Evolutionary conservation across 2,329 filamentous ascomycete genomes (phyloP).

Genomic region (Colletotrichum magnum): DNA sequence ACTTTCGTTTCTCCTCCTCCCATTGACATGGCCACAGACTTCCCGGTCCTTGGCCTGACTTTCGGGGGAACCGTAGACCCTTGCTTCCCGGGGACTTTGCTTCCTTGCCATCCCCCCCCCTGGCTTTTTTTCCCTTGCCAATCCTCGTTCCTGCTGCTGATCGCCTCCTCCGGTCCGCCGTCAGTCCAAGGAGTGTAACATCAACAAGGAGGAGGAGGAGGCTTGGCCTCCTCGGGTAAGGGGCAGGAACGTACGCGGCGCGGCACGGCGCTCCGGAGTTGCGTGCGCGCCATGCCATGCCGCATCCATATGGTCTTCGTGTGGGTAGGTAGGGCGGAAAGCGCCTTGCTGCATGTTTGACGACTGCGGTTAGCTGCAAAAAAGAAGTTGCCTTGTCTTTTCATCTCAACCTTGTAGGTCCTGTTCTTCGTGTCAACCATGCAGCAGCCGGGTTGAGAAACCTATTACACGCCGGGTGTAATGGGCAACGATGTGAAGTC

Average conservation of each 20-base stretch:
- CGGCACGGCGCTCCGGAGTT: constrained; percentile 20
- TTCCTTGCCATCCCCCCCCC: constrained; percentile 1
- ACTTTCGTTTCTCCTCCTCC: background rate
- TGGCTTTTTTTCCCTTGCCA: background rate
- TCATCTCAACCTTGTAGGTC: background rate
- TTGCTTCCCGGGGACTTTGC: background rate
- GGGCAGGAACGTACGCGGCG: background rate
- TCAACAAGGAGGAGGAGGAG: background rate
- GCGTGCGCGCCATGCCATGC: constrained; percentile 18
- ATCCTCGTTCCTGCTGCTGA: constrained; percentile 18
- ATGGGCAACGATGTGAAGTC: background rate
- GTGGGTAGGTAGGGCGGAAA: background rate
- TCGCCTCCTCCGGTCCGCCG: background rate
- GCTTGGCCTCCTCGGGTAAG: background rate
- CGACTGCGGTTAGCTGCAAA: constrained; percentile 7
- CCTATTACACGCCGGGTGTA: background rate
- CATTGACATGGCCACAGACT: background rate
- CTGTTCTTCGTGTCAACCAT: constrained; percentile 14
- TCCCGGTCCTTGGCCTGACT: constrained; percentile 1
- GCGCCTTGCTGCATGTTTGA: background rate
- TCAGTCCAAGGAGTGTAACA: no score
- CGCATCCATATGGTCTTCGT: constrained; percentile 5
- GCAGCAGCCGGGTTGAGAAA: background rate
- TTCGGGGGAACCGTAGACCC: background rate
- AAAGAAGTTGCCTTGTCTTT: constrained; percentile 12